These are phyloP conservation scores for Fusarium concolor DNA, from an alignment of 2,329 filamentous ascomycete species.

Conservation along the genomic window DNA sequence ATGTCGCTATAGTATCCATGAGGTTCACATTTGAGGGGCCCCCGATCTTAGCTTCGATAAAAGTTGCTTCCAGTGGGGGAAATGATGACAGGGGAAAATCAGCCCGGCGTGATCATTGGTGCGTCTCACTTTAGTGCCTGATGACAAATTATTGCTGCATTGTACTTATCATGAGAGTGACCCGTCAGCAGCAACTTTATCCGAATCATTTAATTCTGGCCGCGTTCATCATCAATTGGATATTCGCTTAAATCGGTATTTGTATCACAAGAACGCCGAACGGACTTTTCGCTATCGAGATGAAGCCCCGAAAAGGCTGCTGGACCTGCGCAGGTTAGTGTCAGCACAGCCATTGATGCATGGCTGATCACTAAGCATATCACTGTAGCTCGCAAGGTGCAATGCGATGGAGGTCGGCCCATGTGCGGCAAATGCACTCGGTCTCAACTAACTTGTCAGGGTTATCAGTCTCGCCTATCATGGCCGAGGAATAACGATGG, in stretches of 20 bases:
- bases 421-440: slow-evolving; percentile 22
- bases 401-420: slow-evolving; percentile 31
- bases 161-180: not conserved
- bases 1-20: not conserved
- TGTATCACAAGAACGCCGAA: not conserved
- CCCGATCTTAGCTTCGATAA: slow-evolving; percentile 12
- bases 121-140: slow-evolving; percentile 1
- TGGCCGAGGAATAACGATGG: slow-evolving; percentile 31
- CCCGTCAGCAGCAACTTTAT: slow-evolving; percentile 19
- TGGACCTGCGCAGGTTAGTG: slow-evolving; percentile 39
- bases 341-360: not conserved
- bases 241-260: not conserved
- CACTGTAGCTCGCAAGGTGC: slow-evolving; percentile 35
- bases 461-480: slow-evolving; percentile 34
- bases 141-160: not conserved
- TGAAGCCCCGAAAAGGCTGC: slow-evolving; percentile 31
- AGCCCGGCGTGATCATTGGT: not conserved
- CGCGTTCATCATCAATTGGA: not conserved
- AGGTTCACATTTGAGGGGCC: not conserved
- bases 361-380: not conserved
- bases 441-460: slow-evolving; percentile 14
- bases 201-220: not conserved
- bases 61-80: slow-evolving; percentile 29
- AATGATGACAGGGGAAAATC: not conserved
- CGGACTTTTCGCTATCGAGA: not conserved